Conservation (phyloP, 371 early-diverging fungal genomes). For the Mortierella sp. region DNA sequence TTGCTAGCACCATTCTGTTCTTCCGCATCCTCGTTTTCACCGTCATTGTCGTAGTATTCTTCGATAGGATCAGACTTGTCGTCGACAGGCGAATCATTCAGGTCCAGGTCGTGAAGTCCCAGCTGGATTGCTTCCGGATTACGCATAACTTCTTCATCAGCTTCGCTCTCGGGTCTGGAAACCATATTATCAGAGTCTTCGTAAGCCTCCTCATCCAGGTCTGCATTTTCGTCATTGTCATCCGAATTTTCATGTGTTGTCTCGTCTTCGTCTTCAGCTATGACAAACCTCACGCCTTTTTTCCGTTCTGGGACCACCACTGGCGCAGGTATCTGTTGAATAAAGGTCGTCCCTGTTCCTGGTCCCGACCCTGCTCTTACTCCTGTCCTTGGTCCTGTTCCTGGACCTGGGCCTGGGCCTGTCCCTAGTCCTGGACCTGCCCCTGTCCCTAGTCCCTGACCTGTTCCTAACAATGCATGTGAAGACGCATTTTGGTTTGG, state of each 20-base stretch:
- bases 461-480: constrained; percentile 7
- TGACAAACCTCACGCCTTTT: constrained; percentile 43
- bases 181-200: constrained; percentile 25
- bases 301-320: constrained; percentile 18
- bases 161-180: constrained; percentile 10
- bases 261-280: constrained; percentile 34
- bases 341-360: neutral
- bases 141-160: constrained; percentile 27
- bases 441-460: neutral
- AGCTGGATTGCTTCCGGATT: constrained; percentile 17
- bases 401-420: constrained; percentile 6
- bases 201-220: constrained; percentile 17
- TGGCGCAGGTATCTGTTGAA: neutral
- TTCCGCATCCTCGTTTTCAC: constrained; percentile 20
- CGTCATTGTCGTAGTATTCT: constrained; percentile 38
- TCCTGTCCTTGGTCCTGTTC: constrained; percentile 3
- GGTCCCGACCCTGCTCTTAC: neutral
- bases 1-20: constrained; percentile 19
- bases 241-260: constrained; percentile 18
- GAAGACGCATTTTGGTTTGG: constrained; percentile 16
- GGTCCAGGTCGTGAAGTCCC: constrained; percentile 19
- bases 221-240: constrained; percentile 21
- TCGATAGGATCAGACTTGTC: constrained; percentile 28
- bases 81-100: constrained; percentile 14
- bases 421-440: neutral